Percentiles rank a stretch among this genome's conserved stretches.
Evolutionary conservation across 495 filamentous ascomycete genomes (phyloP).

Genomic region (Aspergillus ostianus): DNA sequence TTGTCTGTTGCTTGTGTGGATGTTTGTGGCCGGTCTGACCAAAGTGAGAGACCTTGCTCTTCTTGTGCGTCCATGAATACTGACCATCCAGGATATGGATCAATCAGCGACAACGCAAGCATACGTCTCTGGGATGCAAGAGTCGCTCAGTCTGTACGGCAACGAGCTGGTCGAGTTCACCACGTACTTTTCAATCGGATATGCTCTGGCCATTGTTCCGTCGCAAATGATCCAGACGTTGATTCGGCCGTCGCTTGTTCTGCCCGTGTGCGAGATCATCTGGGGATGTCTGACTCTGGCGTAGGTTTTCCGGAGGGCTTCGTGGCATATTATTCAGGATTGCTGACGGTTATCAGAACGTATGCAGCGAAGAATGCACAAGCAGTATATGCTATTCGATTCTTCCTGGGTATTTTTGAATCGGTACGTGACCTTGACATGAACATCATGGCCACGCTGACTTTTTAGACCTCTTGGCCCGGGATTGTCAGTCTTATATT

Average conservation of each 20-base stretch:
- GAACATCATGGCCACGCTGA: not conserved
- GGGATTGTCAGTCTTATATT: slow-evolving; percentile 18
- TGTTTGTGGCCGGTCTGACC: slow-evolving; percentile 10
- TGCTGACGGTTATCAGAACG: slow-evolving; percentile 1
- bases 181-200: slow-evolving; percentile 18
- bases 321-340: not conserved
- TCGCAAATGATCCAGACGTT: slow-evolving; percentile 24
- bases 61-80: not conserved
- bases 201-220: slow-evolving; percentile 10
- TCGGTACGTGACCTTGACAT: slow-evolving; percentile 6
- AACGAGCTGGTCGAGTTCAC: slow-evolving; percentile 37
- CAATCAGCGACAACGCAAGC: slow-evolving; percentile 48
- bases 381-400: slow-evolving; percentile 18
- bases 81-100: slow-evolving; percentile 8
- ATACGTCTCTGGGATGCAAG: slow-evolving; percentile 62
- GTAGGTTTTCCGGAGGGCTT: not conserved
- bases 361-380: slow-evolving; percentile 17
- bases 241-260: slow-evolving; percentile 15
- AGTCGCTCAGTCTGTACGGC: slow-evolving; percentile 52
- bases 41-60: not conserved
- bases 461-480: slow-evolving; percentile 17
- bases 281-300: slow-evolving; percentile 38
- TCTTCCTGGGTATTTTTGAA: slow-evolving; percentile 20
- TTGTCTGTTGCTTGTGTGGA: not conserved
- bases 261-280: slow-evolving; percentile 13